These are phyloP conservation scores for Tylopilus sp. DNA, from an alignment of 1,284 basidiomycete genomes.

Conservation along the genomic window DNA sequence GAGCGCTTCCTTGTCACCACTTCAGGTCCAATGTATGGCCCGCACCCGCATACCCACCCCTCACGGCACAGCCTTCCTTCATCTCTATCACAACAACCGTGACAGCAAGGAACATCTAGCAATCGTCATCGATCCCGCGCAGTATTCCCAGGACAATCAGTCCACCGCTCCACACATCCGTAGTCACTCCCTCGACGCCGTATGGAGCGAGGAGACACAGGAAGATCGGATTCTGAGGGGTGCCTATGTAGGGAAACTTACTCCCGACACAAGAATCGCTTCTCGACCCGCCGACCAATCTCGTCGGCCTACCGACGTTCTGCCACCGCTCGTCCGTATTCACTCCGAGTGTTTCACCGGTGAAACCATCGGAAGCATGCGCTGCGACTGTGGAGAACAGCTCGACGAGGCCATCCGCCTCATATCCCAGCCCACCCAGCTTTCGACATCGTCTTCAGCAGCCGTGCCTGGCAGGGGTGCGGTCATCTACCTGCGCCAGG, in stretches of 20 bases:
- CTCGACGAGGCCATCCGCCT: slow-evolving; percentile 93
- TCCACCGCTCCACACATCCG: slow-evolving; percentile 61
- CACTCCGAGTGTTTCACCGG: slow-evolving; percentile 99
- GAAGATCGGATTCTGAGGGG: slow-evolving; percentile 93
- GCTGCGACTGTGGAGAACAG: slow-evolving; percentile 99
- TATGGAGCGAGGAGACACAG: slow-evolving; percentile 90
- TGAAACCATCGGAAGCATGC: slow-evolving; percentile 97
- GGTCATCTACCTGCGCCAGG: slow-evolving; percentile 95
- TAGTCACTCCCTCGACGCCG: slow-evolving; percentile 77
- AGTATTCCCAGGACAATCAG: slow-evolving; percentile 48
- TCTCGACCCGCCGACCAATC: slow-evolving; percentile 43
- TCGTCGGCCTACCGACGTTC: slow-evolving; percentile 38
- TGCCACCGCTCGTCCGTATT: slow-evolving; percentile 86
- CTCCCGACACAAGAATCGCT: slow-evolving; percentile 51
- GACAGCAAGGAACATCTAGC: slow-evolving; percentile 97
- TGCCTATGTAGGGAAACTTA: slow-evolving; percentile 87
- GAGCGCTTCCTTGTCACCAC: slow-evolving; percentile 8
- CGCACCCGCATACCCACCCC: slow-evolving; percentile 96
- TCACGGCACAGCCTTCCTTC: slow-evolving; percentile 90
- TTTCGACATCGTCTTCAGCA: slow-evolving; percentile 33
- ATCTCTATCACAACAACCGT: slow-evolving; percentile 90
- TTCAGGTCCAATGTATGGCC: slow-evolving; percentile 87
- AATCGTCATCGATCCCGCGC: slow-evolving; percentile 89
- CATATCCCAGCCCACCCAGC: slow-evolving; percentile 73
- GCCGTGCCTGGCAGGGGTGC: slow-evolving; percentile 83